Evolutionary conservation across 2,329 filamentous ascomycete species (phyloP).

Genomic region (Fusarium sp.): DNA sequence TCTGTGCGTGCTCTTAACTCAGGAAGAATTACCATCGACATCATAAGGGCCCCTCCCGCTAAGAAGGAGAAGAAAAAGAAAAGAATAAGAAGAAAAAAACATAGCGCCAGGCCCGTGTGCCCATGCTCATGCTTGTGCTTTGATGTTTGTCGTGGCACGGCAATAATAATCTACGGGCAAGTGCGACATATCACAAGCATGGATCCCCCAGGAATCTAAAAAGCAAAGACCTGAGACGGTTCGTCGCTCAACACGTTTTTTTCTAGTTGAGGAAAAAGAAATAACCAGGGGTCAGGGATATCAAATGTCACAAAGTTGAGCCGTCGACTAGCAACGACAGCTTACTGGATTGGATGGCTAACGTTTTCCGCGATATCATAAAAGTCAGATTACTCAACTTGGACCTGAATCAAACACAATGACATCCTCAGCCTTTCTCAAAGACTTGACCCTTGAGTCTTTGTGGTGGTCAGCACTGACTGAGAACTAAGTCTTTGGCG

Average conservation of each 20-base stretch:
- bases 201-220: slow-evolving; percentile 29
- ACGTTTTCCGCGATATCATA: background rate
- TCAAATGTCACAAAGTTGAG: background rate
- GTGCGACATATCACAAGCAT: slow-evolving; percentile 25
- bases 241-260: background rate
- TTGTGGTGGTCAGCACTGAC: slow-evolving; percentile 15
- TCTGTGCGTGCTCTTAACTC: slow-evolving; percentile 11
- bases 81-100: slow-evolving; percentile 7
- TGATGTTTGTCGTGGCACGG: slow-evolving; percentile 14
- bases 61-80: slow-evolving; percentile 10
- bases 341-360: background rate
- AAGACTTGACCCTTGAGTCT: background rate
- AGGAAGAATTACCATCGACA: slow-evolving; percentile 4
- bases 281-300: background rate
- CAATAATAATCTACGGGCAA: slow-evolving; percentile 8
- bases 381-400: background rate
- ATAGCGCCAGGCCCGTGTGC: background rate
- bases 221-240: slow-evolving; percentile 7
- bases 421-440: background rate
- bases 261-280: background rate
- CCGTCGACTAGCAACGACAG: background rate
- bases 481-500: slow-evolving; percentile 1
- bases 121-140: slow-evolving; percentile 1
- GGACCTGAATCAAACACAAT: background rate
- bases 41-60: slow-evolving; percentile 19